Percentiles rank a stretch among this genome's conserved stretches.
Conservation (phyloP, 1,139 yeast genomes). For the Geotrichum candidum region DNA sequence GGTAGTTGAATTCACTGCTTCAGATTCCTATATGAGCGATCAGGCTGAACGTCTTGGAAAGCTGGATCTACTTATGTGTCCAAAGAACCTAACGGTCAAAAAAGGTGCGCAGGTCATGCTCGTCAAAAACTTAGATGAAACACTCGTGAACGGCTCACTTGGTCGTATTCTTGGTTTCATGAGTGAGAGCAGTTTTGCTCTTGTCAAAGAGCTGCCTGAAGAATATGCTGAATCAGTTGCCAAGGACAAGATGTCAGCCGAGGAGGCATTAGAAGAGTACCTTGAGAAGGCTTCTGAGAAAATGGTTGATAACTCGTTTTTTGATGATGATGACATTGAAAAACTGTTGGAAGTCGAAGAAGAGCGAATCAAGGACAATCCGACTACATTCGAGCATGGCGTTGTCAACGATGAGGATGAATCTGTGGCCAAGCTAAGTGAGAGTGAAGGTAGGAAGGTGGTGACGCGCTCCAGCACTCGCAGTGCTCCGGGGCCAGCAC, state of each 20-base stretch:
- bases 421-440: not conserved
- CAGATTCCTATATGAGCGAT: conserved; percentile 56
- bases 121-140: conserved; percentile 80
- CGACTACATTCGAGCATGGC: not conserved
- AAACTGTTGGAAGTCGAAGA: conserved; percentile 16
- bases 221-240: conserved; percentile 11
- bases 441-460: not conserved
- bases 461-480: not conserved
- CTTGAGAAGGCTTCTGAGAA: conserved; percentile 1
- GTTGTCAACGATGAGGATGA: not conserved
- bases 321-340: conserved; percentile 14
- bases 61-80: conserved; percentile 57
- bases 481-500: not conserved
- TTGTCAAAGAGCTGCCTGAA: conserved; percentile 22
- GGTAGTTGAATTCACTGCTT: conserved; percentile 46
- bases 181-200: conserved; percentile 45
- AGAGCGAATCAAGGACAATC: conserved; percentile 12
- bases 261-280: conserved; percentile 16
- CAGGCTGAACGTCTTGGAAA: conserved; percentile 17
- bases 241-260: conserved; percentile 14
- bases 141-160: conserved; percentile 85
- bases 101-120: conserved; percentile 94
- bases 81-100: conserved; percentile 55
- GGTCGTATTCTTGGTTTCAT: conserved; percentile 80
- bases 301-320: not conserved